Base-by-base conservation (phyloP, 192 early-diverging fungal species). In the Powellomyces hirtus region DNA sequence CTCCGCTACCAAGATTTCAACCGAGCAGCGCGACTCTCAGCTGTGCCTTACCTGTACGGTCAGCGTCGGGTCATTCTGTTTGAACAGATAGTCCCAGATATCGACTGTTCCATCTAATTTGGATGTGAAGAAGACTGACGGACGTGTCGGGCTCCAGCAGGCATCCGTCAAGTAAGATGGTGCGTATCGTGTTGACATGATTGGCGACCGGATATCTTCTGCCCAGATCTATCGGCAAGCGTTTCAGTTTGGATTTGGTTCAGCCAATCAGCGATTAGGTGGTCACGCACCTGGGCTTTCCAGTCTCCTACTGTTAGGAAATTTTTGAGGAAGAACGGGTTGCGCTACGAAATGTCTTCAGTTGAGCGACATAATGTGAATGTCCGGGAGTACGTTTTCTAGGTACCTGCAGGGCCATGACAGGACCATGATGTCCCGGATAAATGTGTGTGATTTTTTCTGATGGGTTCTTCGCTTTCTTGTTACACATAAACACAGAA, bases 321-420 rank as follows among this genome's bases (percentile, higher is more conserved):
- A 68, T 86, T 86, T 71, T 87, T 87, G 40, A 77, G 66, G 64
- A 87, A 87, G 70, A 87, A 87, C 24, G 85, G 84, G 70, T 87
- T 87, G 11, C 85, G 60, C 79, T 86, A 57, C 14, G 20, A 29
- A 56, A 56, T 11, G 24, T 27, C 46, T 13, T 26, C 55, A 59
- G 53, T 31, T 56, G 53, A 56, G 6, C 24, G 53, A 6, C 6
- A 56, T 16, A 14, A 14, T 49, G n/a, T 49, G n/a, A 49, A 18
- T 16, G 46, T 49, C 46, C 46, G 26, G 46, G 26, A 49, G 5
- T 5, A 24, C 4, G 46, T 16, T 3, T 16, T 59, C 4, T 30
- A 66, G 55, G 7, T 20, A 82, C 81, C 73, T 83, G 79, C 34
- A 86, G 64, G 31, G 85, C 80, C 44, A 79, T 77, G 22, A 87